A percentile compares a stretch with the other conserved stretches of the same genome.
These are phyloP conservation scores for Guyanaporus albipodus DNA, from an alignment of 768 basidiomycete genomes.

Conservation along the genomic window DNA sequence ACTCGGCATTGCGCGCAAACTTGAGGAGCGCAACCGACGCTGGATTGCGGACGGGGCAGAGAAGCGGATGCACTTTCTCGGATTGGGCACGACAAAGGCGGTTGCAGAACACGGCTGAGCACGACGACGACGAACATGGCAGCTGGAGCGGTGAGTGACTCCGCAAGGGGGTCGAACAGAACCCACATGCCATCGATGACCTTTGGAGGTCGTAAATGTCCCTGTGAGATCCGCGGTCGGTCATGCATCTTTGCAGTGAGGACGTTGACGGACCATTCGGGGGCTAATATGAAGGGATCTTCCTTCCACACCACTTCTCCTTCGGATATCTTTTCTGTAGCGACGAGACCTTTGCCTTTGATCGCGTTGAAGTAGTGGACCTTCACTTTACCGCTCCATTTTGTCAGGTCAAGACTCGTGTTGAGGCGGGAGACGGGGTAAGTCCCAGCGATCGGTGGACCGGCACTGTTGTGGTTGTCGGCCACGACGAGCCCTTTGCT, in stretches of 20 bases:
- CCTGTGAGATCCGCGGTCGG: conserved; percentile 40
- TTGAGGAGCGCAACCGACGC: conserved; percentile 55
- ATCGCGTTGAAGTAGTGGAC: conserved; percentile 63
- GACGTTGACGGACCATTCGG: conserved; percentile 71
- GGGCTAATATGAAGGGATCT: conserved; percentile 75
- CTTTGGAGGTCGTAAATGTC: conserved; percentile 71
- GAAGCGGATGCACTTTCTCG: conserved; percentile 58
- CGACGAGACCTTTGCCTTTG: conserved; percentile 84
- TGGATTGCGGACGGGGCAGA: conserved; percentile 76
- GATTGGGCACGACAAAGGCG: conserved; percentile 71
- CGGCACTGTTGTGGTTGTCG: not conserved
- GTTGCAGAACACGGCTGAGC: conserved; percentile 74
- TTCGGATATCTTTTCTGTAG: conserved; percentile 57
- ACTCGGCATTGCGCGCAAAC: conserved; percentile 56
- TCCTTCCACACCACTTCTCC: conserved; percentile 84
- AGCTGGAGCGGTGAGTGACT: conserved; percentile 43
- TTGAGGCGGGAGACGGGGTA: conserved; percentile 66
- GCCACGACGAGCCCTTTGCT: conserved; percentile 46
- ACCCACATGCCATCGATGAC: conserved; percentile 57
- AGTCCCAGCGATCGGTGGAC: conserved; percentile 13
- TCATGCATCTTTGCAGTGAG: not conserved
- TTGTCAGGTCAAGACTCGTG: conserved; percentile 54
- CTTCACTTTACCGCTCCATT: conserved; percentile 60
- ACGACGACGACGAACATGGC: conserved; percentile 52
- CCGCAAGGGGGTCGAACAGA: conserved; percentile 66